Conservation (phyloP, 2,329 filamentous ascomycete species). For the Graphilbum sp. region DNA sequence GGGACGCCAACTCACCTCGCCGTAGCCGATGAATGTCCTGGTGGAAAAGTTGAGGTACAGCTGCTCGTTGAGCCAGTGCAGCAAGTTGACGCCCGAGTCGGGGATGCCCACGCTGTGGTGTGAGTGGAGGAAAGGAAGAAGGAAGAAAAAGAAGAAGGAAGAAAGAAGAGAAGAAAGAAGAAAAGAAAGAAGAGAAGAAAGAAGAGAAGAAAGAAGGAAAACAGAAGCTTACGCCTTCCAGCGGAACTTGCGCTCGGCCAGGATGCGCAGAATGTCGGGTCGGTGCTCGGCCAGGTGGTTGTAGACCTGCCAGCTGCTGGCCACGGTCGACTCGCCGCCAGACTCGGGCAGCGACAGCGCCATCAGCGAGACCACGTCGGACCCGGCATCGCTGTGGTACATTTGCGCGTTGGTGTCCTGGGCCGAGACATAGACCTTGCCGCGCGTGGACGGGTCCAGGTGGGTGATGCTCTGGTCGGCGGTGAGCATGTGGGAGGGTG, state of each 20-base stretch:
- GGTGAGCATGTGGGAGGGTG: too few species aligned
- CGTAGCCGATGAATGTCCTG: background rate
- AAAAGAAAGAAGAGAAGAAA: background rate
- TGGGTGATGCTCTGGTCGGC: background rate
- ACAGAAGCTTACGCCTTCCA: background rate
- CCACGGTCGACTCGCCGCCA: background rate
- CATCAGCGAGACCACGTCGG: background rate
- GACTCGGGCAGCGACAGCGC: background rate
- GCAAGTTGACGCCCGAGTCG: background rate
- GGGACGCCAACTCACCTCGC: background rate
- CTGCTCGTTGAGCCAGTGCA: background rate
- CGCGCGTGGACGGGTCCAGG: background rate
- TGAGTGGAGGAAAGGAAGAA: background rate
- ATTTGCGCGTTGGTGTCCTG: conserved; percentile 1
- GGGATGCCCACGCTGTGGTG: background rate
- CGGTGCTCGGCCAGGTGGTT: background rate
- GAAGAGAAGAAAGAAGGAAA: background rate
- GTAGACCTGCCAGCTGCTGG: conserved; percentile 1
- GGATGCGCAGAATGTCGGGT: background rate
- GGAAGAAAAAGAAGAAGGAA: background rate
- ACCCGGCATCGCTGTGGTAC: conserved; percentile 1
- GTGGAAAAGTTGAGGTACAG: conserved; percentile 1
- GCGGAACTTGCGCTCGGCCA: background rate
- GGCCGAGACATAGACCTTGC: background rate
- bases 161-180: too few species aligned